These are phyloP conservation scores for Delphinella strobiligena DNA, from an alignment of 2,329 filamentous ascomycete species.

Conservation along the genomic window DNA sequence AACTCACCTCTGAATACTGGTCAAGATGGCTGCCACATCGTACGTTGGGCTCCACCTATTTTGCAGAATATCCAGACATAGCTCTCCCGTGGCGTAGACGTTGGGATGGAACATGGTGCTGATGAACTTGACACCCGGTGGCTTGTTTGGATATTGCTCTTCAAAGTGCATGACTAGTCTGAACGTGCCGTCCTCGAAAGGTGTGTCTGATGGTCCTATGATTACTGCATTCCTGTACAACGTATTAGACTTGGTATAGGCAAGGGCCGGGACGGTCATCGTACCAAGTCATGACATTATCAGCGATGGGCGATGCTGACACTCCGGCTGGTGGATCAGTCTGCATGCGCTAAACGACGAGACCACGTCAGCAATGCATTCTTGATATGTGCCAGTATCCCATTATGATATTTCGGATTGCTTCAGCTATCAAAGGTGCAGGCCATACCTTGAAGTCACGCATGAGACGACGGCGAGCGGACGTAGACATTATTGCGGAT, in stretches of 20 bases:
- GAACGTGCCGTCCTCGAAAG: slow-evolving; percentile 97
- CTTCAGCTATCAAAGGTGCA: slow-evolving; percentile 2
- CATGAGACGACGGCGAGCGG: slow-evolving; percentile 92
- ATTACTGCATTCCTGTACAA: slow-evolving; percentile 84
- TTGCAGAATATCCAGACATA: slow-evolving; percentile 93
- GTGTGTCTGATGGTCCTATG: slow-evolving; percentile 90
- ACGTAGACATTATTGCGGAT: slow-evolving; percentile 62
- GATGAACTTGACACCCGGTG: slow-evolving; percentile 95
- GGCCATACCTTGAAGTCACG: slow-evolving; percentile 87
- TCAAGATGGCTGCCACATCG: slow-evolving; percentile 92
- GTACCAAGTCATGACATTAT: slow-evolving; percentile 96
- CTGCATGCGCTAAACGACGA: slow-evolving; percentile 98
- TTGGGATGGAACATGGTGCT: slow-evolving; percentile 99
- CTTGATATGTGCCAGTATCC: too few species aligned
- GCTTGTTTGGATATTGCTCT: slow-evolving; percentile 97
- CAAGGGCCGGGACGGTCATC: slow-evolving; percentile 14
- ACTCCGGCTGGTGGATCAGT: slow-evolving; percentile 95
- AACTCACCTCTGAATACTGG: slow-evolving; percentile 84
- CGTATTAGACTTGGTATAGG: slow-evolving; percentile 7
- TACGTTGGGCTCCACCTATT: slow-evolving; percentile 99
- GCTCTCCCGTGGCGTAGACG: slow-evolving; percentile 91
- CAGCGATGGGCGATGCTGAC: slow-evolving; percentile 87
- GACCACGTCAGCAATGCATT: too few species aligned
- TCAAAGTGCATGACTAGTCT: slow-evolving; percentile 98
- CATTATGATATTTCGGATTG: too few species aligned